Evolutionary conservation across 192 early-diverging fungal species (phyloP), one percentile per base, ranked within the genome.

Genomic region (Mortierella claussenii): DNA sequence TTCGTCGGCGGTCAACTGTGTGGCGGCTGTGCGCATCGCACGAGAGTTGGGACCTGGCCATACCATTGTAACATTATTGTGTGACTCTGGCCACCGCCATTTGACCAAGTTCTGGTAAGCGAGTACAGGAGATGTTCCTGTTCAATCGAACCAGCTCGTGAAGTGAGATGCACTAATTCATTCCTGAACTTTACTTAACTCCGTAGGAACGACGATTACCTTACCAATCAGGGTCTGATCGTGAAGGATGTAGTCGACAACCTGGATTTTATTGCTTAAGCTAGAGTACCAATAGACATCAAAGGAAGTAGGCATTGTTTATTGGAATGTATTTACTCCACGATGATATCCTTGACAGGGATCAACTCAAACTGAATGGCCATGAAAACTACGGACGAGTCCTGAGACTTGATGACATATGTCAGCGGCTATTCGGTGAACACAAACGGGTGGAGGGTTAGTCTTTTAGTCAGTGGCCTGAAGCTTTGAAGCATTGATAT

Each of bases 61-160:
- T 71, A 91, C 90, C 12, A 86, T 99, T 42, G 95, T 99, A 20
- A 99, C 97, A 0, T 55, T 99, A 15, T 82, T 99, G 34, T 92
- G 92, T 53, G 97, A 99, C 68, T 87, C 88, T 62, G 97, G 97
- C 1, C 91, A 93, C 42, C 84, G 97, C 32, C 96, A 98, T 78
- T 71, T 97, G 67, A 97, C 95, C 42, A 97, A 96, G 82, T 99
- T 99, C 78, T 99, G 96, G 96, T 80, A 80, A 50, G 82, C 58
- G 56, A 9, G n/a, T n/a, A n/a, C n/a, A n/a, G n/a, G n/a, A n/a
- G n/a, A n/a, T n/a, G n/a, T n/a, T n/a, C n/a, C n/a, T n/a, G n/a
- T n/a, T n/a, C n/a, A n/a, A n/a, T n/a, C n/a, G n/a, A n/a, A n/a
- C n/a, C n/a, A n/a, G n/a, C n/a, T n/a, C n/a, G n/a, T n/a, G n/a